These are phyloP conservation scores for Tremellales sp. DNA, from an alignment of 1,284 basidiomycete genomes.

Conservation along the genomic window DNA sequence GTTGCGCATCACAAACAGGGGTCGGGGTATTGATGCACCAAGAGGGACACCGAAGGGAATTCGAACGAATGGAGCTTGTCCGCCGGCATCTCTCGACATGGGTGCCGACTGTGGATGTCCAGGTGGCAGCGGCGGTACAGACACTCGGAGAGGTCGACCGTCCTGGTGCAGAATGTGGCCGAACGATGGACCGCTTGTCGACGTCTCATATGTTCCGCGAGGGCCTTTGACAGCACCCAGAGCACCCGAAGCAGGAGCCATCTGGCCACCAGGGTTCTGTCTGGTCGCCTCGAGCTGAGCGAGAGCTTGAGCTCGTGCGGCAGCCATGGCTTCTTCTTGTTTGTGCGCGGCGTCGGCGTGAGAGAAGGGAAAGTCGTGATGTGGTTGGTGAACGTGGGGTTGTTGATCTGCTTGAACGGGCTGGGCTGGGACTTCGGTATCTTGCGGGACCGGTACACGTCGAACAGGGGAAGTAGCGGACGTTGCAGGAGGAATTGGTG, in stretches of 20 bases:
- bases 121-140: conserved; percentile 1
- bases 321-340: conserved; percentile 21
- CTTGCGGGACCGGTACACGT: conserved; percentile 1
- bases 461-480: conserved; percentile 6
- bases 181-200: conserved; percentile 41
- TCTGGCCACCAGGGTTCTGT: conserved; percentile 5
- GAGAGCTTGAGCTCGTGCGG: conserved; percentile 26
- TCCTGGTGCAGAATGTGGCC: conserved; percentile 38
- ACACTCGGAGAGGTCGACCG: conserved; percentile 20
- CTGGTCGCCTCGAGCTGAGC: conserved; percentile 24
- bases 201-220: conserved; percentile 31
- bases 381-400: conserved; percentile 23
- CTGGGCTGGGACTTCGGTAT: neutral
- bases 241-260: conserved; percentile 2
- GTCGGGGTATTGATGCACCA: conserved; percentile 14
- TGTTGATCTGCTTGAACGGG: conserved; percentile 5
- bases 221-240: conserved; percentile 20
- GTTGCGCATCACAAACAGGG: conserved; percentile 28
- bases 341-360: conserved; percentile 23
- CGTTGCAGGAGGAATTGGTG: conserved; percentile 9
- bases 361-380: conserved; percentile 30
- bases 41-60: conserved; percentile 32
- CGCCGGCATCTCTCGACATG: conserved; percentile 1
- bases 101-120: conserved; percentile 1
- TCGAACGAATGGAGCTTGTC: conserved; percentile 13